Conservation (phyloP, 2,329 filamentous ascomycete species). For the Diplodia sapinea region DNA sequence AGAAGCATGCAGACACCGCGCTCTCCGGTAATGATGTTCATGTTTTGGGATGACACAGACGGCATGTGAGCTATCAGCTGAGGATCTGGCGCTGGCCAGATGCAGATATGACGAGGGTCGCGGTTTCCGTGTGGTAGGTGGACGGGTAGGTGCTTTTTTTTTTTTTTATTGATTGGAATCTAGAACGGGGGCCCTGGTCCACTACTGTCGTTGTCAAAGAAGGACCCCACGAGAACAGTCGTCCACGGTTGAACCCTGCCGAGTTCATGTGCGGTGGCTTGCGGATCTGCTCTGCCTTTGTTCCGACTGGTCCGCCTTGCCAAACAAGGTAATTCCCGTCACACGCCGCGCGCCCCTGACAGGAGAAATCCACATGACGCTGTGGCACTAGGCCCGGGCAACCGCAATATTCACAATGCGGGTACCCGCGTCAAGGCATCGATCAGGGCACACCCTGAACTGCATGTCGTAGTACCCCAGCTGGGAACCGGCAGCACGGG, state of each 20-base stretch:
- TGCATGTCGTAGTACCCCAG: neutral
- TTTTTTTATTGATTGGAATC: conserved; percentile 26
- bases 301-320: neutral
- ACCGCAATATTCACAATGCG: conserved; percentile 1
- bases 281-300: neutral
- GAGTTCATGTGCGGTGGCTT: conserved; percentile 1
- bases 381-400: neutral
- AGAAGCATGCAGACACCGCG: neutral
- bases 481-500: neutral
- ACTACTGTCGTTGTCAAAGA: conserved; percentile 2
- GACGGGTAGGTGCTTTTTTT: conserved; percentile 20
- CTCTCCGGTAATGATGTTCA: neutral
- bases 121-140: neutral
- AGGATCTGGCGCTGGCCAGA: neutral
- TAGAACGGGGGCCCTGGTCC: neutral
- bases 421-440: neutral
- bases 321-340: neutral
- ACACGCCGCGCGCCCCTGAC: neutral
- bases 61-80: neutral
- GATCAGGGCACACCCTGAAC: conserved; percentile 15
- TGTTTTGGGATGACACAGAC: neutral
- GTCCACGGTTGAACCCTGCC: neutral
- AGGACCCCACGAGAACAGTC: neutral
- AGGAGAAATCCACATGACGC: neutral
- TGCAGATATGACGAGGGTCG: neutral